Evolutionary conservation across 371 early-diverging fungal species (phyloP), one percentile per base, ranked within the genome.

Genomic region (Lichtheimia hyalospora): DNA sequence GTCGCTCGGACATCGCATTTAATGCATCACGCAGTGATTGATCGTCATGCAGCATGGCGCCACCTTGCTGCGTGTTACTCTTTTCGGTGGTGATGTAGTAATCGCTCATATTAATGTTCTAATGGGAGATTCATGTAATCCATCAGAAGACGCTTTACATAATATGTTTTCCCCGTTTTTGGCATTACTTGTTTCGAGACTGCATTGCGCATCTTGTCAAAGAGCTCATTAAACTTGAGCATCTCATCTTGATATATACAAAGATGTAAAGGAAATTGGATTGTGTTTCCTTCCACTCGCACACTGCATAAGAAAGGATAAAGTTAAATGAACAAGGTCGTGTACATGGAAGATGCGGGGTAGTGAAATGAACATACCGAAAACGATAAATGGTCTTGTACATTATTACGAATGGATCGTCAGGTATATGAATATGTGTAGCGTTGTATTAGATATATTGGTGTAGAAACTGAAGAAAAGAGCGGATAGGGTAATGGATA

Each of bases 221-320:
- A 18, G 28, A 77, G 64, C 18, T 77, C 77, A 27, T 69, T 55
- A 64, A 71, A 77, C 46, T 63, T 60, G 24, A 72, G 70, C 27
- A 59, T 46, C 58, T 72, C 66, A 46, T 68, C 66, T 61, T 74
- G 72, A 39, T 74, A 50, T 13, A 68, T 59, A 50, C 63, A 71
- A 27, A 77, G 56, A 57, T 68, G 74, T 16, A 74, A 50, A 23
- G 74, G 72, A 51, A 69, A 67, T 49, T 57, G 49, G 16, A 63
- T 57, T 2, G 68, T 49, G 34, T 62, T 68, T 49, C 72, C 72
- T 49, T 74, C 66, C 25, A 71, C 67, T 13, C 64, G 63, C n/a
- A 77, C 56, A 57, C 77, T 77, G 10, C 6, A 8, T 10, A 34
- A 4, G 3, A 34, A 34, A 8, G 34, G 34, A 34, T 10, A 34